These are phyloP conservation scores for Pseudogymnoascus sp. DNA, from an alignment of 2,329 filamentous ascomycete genomes.

Conservation along the genomic window DNA sequence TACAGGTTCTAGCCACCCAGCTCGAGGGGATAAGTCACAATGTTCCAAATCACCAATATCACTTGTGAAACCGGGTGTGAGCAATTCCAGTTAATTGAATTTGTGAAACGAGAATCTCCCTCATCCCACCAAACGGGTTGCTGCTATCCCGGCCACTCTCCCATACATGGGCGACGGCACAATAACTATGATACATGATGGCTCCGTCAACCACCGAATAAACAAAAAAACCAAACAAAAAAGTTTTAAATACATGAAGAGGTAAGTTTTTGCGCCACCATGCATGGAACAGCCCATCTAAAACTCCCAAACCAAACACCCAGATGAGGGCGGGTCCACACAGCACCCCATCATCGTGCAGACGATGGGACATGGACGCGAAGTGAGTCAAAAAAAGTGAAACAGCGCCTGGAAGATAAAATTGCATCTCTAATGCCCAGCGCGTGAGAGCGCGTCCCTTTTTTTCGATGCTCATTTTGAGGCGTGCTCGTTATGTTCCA, in stretches of 20 bases:
- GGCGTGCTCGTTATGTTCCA: background rate
- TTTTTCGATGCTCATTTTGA: background rate
- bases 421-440: background rate
- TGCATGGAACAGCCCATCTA: conserved; percentile 6
- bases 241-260: conserved; percentile 5
- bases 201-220: background rate
- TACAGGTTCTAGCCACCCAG: background rate
- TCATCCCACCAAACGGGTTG: background rate
- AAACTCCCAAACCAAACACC: conserved; percentile 5
- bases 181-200: conserved; percentile 2
- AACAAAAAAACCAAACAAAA: conserved; percentile 1
- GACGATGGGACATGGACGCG: background rate
- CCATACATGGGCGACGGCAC: background rate
- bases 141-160: background rate
- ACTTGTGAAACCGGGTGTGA: background rate
- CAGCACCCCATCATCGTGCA: background rate
- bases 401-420: background rate
- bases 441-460: background rate
- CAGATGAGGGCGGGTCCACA: background rate
- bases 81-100: conserved; percentile 3
- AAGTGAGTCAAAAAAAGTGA: background rate
- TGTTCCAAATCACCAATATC: background rate
- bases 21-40: background rate
- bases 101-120: background rate
- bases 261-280: conserved; percentile 7